Base-by-base conservation (phyloP, 345 rosid genomes). In the Linum trigynum region DNA sequence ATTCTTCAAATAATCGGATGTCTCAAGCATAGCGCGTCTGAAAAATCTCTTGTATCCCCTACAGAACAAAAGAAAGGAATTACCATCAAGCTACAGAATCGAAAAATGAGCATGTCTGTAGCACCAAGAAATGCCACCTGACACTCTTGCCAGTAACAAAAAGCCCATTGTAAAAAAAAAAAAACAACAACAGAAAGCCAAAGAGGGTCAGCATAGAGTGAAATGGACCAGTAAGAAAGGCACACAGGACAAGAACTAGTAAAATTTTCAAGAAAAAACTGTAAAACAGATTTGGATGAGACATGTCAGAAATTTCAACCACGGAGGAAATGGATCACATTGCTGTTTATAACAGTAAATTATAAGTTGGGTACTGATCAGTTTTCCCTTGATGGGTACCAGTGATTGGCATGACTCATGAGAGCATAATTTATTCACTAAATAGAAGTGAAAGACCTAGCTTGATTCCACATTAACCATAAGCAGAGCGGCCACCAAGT, bases 31-130 rank as follows among this genome's bases (percentile, higher is more conserved):
- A 57, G 85, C 48, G 41, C 92, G 81, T 67, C 92, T 74, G 71
- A 70, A 86, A 71, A 82, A 86, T n/a, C 89, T 85, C 77, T 86
- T 86, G 80, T 86, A 86, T 62, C 92, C 92, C 92, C 91, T 86
- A 67, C 62, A 62, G 55, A 14, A 51, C 10, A 70, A 23, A 71
- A 23, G 35, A 57, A 68, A n/a, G 57, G 50, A 8, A 48, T 40
- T 16, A 62, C 9, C 16, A 64, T 32, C 56, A 17, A 39, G 36
- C 61, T n/a, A 57, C 2, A 17, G 16, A 9, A 17, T 16, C 23
- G 2, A 2, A 16, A 57, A 57, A 3, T 57, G 32, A 16, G 7
- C 59, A 16, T 5, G 2, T 11, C 2, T 45, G 12, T 14, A 45
- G 51, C 51, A 45, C 51, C 45, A 35, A 45, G 55, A 23, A 64